These are phyloP conservation scores for Bryoerythrophyllum caledonicum DNA, from an alignment of 225 moss, liverwort and hornwort species.

Conservation along the genomic window DNA sequence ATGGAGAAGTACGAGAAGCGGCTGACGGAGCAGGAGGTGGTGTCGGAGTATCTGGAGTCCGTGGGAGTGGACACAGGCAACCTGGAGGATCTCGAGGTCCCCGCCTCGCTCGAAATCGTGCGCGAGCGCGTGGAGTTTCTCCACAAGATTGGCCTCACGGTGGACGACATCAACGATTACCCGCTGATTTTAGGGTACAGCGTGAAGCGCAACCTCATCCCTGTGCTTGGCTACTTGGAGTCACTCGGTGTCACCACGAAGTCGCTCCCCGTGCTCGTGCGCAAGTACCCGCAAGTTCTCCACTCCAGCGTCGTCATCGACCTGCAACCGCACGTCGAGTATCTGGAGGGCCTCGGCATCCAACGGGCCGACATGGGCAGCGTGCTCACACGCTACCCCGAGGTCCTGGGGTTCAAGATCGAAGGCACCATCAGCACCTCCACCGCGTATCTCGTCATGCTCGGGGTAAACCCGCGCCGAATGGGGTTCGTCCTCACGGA, in stretches of 20 bases:
- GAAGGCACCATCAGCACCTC: slow-evolving; percentile 92
- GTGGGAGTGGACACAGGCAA: slow-evolving; percentile 47
- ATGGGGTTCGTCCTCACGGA: slow-evolving; percentile 34
- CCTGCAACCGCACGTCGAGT: slow-evolving; percentile 65
- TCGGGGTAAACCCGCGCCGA: slow-evolving; percentile 40
- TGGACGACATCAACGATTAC: slow-evolving; percentile 68
- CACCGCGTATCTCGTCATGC: slow-evolving; percentile 52
- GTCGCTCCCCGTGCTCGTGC: slow-evolving; percentile 61
- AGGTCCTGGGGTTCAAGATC: slow-evolving; percentile 76
- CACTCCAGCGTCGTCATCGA: slow-evolving; percentile 75
- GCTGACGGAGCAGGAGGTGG: slow-evolving; percentile 52
- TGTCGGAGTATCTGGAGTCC: slow-evolving; percentile 48
- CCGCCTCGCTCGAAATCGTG: slow-evolving; percentile 57
- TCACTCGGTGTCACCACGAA: slow-evolving; percentile 57
- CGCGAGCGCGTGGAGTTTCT: slow-evolving; percentile 63
- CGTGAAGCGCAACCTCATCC: slow-evolving; percentile 79
- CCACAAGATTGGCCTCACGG: slow-evolving; percentile 61
- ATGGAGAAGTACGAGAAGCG: slow-evolving; percentile 56
- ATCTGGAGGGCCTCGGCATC: slow-evolving; percentile 68
- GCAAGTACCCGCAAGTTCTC: slow-evolving; percentile 67
- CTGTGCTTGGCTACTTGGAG: slow-evolving; percentile 71
- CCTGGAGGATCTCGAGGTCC: slow-evolving; percentile 61
- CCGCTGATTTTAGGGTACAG: slow-evolving; percentile 75
- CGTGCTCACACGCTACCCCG: slow-evolving; percentile 67
- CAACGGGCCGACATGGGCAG: slow-evolving; percentile 54